phyloP scores from a whole-genome alignment of 225 moss, liverwort and hornwort genomes.

The Pseudisothecium myosuroides region DNA sequence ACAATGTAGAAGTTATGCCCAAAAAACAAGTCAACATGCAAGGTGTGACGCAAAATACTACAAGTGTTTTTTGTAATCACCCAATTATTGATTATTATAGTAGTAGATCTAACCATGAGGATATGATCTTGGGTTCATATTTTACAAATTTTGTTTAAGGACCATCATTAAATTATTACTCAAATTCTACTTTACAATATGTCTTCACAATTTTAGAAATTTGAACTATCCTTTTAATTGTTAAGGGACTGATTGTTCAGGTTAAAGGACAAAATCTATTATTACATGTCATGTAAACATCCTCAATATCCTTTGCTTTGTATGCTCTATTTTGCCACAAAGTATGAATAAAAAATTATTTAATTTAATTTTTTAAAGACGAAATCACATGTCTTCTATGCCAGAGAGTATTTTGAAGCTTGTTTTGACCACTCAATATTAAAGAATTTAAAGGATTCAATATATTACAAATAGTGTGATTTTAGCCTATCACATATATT shows the following conservation, averaged over 20 bases:
- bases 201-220: neutral
- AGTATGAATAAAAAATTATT: neutral
- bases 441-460: fast-evolving
- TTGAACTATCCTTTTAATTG: fast-evolving
- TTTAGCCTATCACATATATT: neutral
- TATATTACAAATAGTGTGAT: neutral
- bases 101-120: fast-evolving
- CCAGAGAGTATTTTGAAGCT: neutral
- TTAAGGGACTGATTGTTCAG: no score
- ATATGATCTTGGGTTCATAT: neutral
- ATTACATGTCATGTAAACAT: fast-evolving
- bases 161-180: no score
- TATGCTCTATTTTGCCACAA: neutral
- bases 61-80: no score
- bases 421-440: neutral
- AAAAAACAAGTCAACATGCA: no score
- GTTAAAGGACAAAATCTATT: neutral
- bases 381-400: neutral
- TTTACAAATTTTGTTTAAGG: neutral
- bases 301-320: neutral
- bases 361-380: neutral
- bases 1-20: no score
- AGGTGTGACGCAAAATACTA: no score
- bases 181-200: neutral
- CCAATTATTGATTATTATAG: neutral